Evolutionary conservation across 495 filamentous ascomycete genomes (phyloP).

Genomic region (Aspergillus indologenus): DNA sequence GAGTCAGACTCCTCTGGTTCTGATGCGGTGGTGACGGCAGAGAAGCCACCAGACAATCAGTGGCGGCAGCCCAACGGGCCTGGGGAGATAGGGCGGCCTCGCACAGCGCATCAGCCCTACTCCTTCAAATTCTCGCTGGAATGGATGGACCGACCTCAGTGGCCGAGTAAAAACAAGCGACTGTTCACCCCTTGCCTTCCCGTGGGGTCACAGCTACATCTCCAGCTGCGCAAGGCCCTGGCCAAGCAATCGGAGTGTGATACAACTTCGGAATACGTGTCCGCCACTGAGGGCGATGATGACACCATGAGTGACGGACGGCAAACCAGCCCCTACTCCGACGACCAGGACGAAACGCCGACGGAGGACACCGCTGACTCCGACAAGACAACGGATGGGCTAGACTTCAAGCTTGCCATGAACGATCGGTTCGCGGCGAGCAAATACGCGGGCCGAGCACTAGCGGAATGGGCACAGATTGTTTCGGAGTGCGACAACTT

Average conservation of each 20-base stretch:
- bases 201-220: conserved; percentile 54
- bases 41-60: conserved; percentile 31
- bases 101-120: conserved; percentile 55
- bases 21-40: conserved; percentile 26
- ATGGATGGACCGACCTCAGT: conserved; percentile 60
- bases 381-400: conserved; percentile 8
- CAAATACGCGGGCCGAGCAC: conserved; percentile 80
- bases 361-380: conserved; percentile 15
- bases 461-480: conserved; percentile 87
- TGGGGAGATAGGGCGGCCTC: conserved; percentile 33
- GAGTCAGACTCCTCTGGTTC: conserved; percentile 32
- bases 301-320: conserved; percentile 13
- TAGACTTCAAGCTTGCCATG: conserved; percentile 12
- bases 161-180: conserved; percentile 52
- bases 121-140: conserved; percentile 80
- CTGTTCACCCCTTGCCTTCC: conserved; percentile 76
- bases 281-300: conserved; percentile 18
- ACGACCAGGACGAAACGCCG: conserved; percentile 12
- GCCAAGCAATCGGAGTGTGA: conserved; percentile 27
- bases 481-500: conserved; percentile 90
- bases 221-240: conserved; percentile 35
- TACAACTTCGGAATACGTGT: conserved; percentile 24
- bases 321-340: conserved; percentile 2
- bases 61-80: conserved; percentile 23
- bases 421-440: conserved; percentile 40